Evolutionary conservation across 2,329 filamentous ascomycete genomes (phyloP), one percentile per base, ranked within the genome.

Genomic region (Talaromyces sp.): DNA sequence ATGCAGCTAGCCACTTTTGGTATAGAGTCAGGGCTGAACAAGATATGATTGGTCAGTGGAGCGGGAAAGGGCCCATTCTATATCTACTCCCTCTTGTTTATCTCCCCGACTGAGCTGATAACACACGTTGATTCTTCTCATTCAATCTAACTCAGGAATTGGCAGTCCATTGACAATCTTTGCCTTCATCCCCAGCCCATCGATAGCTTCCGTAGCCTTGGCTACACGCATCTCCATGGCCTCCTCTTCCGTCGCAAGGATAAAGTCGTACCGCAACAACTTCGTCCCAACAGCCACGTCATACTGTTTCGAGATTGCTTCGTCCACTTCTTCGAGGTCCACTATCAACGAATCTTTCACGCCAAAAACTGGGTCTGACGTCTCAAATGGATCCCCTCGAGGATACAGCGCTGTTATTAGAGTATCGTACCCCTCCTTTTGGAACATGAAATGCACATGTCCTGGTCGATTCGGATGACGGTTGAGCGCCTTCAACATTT

Each of bases 301-400:
- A 73, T 93, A 91, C 71, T 86, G 80, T 69, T 82, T 76, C 0
- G 89, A 86, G 64, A 83, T 83, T 52, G 83, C 82, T 0, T 78
- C 73, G 74, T 82, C 77, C 69, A 86, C 80, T 72, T 84, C 79
- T 68, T 82, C 70, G 77, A 87, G 80, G 68, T 67, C 89, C 17
- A 92, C 83, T n/a, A 92, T 80, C 15, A 96, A 81, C 35, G 89
- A 91, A 73, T 91, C 84, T 76, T 96, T 96, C 64, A 96, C 91
- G n/a, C 92, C 92, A 71, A 96, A 96, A 1, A 96, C 92, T 0
- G 91, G 90, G 73, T 96, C 92, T 0, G 89, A 90, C 1, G 87
- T 90, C 79, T 93, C 91, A 74, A 93, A 95, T 0, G 89, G 90
- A 70, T 94, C 91, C 50, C 87, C 88, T 3, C 89, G 86, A 63